These are phyloP conservation scores for Saccharomycopsis fermentans DNA, from an alignment of 805 yeast genomes.

Conservation along the genomic window DNA sequence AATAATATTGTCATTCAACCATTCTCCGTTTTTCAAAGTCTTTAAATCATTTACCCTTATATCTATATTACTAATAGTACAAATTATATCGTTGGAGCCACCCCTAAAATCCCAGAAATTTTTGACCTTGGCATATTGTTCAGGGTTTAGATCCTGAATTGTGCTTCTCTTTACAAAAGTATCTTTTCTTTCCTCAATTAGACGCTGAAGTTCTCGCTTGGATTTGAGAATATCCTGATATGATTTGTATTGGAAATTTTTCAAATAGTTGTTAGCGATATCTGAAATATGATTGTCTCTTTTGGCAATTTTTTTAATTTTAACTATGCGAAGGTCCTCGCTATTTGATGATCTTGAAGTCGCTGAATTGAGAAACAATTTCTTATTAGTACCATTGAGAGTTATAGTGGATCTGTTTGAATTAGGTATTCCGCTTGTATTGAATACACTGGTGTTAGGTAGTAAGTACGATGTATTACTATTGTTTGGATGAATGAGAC, in stretches of 20 bases:
- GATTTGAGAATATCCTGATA: not conserved
- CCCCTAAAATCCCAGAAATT: not conserved
- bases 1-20: conserved; percentile 89
- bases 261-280: not conserved
- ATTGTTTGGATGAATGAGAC: not conserved
- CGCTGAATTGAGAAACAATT: not conserved
- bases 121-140: not conserved
- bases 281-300: not conserved
- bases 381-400: not conserved
- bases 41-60: conserved; percentile 55
- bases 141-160: not conserved
- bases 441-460: not conserved
- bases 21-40: conserved; percentile 57
- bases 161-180: not conserved
- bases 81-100: not conserved
- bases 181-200: not conserved
- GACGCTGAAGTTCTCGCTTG: not conserved
- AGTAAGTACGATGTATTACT: not conserved
- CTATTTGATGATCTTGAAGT: not conserved
- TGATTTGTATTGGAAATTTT: not conserved
- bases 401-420: not conserved
- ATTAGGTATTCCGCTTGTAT: not conserved
- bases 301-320: not conserved
- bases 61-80: conserved; percentile 36
- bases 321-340: not conserved